These are phyloP conservation scores for Monilinia polystroma DNA, from an alignment of 2,329 filamentous ascomycete genomes.

Conservation along the genomic window DNA sequence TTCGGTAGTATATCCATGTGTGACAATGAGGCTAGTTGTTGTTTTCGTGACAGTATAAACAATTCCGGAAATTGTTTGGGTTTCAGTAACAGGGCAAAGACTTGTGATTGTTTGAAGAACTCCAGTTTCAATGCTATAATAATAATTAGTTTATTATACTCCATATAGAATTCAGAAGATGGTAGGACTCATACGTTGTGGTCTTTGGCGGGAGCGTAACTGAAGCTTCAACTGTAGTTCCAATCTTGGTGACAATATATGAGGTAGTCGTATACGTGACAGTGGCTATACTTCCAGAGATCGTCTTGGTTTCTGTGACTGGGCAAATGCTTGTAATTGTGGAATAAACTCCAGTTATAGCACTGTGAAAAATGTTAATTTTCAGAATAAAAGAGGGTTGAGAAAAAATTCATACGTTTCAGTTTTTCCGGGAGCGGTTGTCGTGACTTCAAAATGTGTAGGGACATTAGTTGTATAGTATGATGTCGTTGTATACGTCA, in stretches of 20 bases:
- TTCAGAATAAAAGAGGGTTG: background rate
- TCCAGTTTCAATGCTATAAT: slow-evolving; percentile 23
- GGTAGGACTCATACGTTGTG: slow-evolving; percentile 19
- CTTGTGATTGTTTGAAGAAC: slow-evolving; percentile 42
- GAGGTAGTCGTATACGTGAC: slow-evolving; percentile 17
- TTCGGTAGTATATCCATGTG: slow-evolving; percentile 29
- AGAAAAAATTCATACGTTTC: background rate
- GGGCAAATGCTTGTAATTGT: slow-evolving; percentile 40
- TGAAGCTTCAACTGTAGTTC: slow-evolving; percentile 22
- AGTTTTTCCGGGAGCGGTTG: background rate
- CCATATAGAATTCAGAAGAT: background rate
- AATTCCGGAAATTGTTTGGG: slow-evolving; percentile 46
- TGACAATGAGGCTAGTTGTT: slow-evolving; percentile 30
- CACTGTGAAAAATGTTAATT: slow-evolving; percentile 17
- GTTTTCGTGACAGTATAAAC: slow-evolving; percentile 40
- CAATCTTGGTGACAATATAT: slow-evolving; percentile 7
- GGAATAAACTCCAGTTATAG: background rate
- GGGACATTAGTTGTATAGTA: slow-evolving; percentile 5
- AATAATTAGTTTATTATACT: background rate
- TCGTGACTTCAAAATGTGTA: slow-evolving; percentile 11
- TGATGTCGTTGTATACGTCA: slow-evolving; percentile 18
- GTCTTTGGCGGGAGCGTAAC: slow-evolving; percentile 17
- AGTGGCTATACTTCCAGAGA: slow-evolving; percentile 3
- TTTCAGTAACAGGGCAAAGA: slow-evolving; percentile 49
- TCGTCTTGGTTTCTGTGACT: slow-evolving; percentile 25